Conservation (phyloP, 2,329 filamentous ascomycete genomes). For the Ophiostoma ips region DNA sequence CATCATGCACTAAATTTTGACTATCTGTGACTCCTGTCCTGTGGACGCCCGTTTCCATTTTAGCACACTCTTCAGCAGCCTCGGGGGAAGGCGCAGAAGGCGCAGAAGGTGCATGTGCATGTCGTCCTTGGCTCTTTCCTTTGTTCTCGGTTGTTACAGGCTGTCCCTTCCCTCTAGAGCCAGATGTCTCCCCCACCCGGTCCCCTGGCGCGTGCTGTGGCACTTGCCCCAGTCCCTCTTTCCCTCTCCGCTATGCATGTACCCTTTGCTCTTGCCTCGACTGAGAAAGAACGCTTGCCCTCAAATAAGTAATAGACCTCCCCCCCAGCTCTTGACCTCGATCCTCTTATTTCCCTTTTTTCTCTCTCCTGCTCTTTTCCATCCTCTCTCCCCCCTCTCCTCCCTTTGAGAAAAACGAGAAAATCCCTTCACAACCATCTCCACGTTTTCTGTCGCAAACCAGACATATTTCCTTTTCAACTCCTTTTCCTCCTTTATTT, state of each 20-base stretch:
- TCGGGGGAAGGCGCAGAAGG: background rate
- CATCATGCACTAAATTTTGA: background rate
- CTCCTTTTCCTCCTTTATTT: background rate
- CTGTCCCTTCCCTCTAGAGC: conserved; percentile 7
- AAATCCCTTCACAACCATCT: background rate
- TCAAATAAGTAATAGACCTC: conserved; percentile 15
- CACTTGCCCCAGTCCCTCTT: conserved; percentile 9
- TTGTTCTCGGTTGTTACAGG: conserved; percentile 4
- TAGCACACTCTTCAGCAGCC: conserved; percentile 11
- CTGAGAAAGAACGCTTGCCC: conserved; percentile 13
- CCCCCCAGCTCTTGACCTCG: conserved; percentile 7
- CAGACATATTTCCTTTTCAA: no score
- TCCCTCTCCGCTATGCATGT: conserved; percentile 1
- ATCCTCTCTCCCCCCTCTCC: background rate
- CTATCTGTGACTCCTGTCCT: background rate
- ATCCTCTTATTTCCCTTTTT: conserved; percentile 1
- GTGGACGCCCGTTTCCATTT: conserved; percentile 10
- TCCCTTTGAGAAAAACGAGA: background rate
- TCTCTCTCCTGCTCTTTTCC: background rate
- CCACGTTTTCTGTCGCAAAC: background rate
- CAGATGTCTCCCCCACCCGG: conserved; percentile 5
- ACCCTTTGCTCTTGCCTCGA: conserved; percentile 9
- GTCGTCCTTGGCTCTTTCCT: conserved; percentile 7
- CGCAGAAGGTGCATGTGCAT: conserved; percentile 3
- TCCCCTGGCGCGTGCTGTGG: conserved; percentile 13